These are phyloP conservation scores for Artemisia tridentata DNA, from an alignment of 129 eudicot genomes.

Conservation along the genomic window DNA sequence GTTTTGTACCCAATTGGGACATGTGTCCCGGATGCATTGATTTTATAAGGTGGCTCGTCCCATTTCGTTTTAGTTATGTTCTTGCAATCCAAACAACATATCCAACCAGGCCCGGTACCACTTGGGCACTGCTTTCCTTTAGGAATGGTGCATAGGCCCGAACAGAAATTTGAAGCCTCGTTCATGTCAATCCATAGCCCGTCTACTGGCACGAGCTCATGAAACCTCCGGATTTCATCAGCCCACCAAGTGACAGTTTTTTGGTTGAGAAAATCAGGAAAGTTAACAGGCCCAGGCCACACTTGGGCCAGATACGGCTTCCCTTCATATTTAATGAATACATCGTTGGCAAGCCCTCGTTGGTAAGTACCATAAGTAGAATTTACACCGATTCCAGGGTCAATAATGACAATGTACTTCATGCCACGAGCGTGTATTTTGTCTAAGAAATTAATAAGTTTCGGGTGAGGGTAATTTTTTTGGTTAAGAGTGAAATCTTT, in stretches of 20 bases:
- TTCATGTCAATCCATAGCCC: conserved; percentile 99
- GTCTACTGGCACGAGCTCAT: conserved; percentile 86
- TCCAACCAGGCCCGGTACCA: conserved; percentile 92
- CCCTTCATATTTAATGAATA: conserved; percentile 79
- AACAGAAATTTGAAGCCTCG: conserved; percentile 81
- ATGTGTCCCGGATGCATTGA: conserved; percentile 67
- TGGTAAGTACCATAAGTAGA: conserved; percentile 68
- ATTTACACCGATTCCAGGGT: conserved; percentile 95
- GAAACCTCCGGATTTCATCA: conserved; percentile 82
- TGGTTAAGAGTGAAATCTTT: conserved; percentile 90
- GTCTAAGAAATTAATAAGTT: conserved; percentile 59
- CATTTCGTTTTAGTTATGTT: conserved; percentile 74
- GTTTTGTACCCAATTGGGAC: conserved; percentile 81
- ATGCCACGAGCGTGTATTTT: conserved; percentile 73
- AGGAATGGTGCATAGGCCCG: conserved; percentile 77
- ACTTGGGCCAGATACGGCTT: conserved; percentile 90
- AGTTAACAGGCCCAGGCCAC: conserved; percentile 97
- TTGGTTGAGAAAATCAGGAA: conserved; percentile 92
- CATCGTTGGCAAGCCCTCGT: conserved; percentile 72
- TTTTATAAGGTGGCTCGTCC: conserved; percentile 98
- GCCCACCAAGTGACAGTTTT: conserved; percentile 85
- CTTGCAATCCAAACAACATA: conserved; percentile 84
- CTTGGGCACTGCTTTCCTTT: conserved; percentile 75
- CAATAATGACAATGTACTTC: conserved; percentile 82
- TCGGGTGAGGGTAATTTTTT: conserved; percentile 57